Conservation (phyloP, 2,329 filamentous ascomycete genomes). For the Myriosclerotinia curreyana region DNA sequence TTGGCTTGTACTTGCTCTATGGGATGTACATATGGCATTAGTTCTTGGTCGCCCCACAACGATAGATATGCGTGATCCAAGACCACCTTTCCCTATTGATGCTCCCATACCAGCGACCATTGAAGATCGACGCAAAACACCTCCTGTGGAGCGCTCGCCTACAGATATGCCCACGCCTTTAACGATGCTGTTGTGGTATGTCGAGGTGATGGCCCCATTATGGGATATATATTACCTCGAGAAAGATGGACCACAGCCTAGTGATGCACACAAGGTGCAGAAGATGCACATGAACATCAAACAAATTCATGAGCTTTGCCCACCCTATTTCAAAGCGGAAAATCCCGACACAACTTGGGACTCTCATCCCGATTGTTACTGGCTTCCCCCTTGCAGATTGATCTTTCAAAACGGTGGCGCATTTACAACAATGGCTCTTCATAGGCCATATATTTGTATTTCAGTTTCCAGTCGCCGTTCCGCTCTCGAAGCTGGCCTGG, state of each 20-base stretch:
- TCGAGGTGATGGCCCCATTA: constrained; percentile 48
- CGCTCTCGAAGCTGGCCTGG: constrained; percentile 54
- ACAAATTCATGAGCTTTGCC: constrained; percentile 48
- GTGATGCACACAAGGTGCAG: constrained; percentile 54
- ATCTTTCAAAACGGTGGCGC: constrained; percentile 47
- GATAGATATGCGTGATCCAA: constrained; percentile 49
- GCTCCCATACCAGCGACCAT: constrained; percentile 43
- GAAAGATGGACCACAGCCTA: constrained; percentile 53
- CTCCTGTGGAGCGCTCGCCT: constrained; percentile 46
- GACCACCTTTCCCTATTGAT: constrained; percentile 53
- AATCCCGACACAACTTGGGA: constrained; percentile 59
- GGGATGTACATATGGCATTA: constrained; percentile 41
- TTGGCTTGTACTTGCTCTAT: constrained; percentile 54
- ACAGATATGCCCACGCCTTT: constrained; percentile 55
- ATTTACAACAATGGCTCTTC: constrained; percentile 58
- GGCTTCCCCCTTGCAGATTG: constrained; percentile 51
- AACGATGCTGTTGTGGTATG: constrained; percentile 52
- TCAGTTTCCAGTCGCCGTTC: constrained; percentile 52
- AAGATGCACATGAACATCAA: constrained; percentile 51
- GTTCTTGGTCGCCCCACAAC: constrained; percentile 44
- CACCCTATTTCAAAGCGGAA: constrained; percentile 52
- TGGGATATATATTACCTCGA: constrained; percentile 52
- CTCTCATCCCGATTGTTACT: constrained; percentile 49
- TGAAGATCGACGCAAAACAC: constrained; percentile 47
- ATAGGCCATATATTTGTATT: constrained; percentile 61